These are phyloP conservation scores for Sporisorium graminicola DNA, from an alignment of 1,284 basidiomycete genomes.

Conservation along the genomic window DNA sequence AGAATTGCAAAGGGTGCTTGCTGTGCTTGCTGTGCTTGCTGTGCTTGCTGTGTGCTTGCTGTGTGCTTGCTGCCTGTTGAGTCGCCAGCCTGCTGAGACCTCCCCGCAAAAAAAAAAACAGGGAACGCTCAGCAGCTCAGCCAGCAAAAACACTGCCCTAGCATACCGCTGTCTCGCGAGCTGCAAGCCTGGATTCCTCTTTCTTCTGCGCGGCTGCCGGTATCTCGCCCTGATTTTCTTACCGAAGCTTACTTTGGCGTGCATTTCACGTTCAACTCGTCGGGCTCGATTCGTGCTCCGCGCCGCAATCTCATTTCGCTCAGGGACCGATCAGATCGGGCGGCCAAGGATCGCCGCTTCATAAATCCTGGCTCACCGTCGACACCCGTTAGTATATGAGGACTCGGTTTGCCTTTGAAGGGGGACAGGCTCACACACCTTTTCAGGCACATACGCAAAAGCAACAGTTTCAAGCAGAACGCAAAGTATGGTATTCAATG, in stretches of 20 bases:
- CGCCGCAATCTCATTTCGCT: neutral
- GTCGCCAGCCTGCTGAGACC: neutral
- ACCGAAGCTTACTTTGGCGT: constrained; percentile 31
- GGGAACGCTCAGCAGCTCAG: neutral
- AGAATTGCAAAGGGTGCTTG: neutral
- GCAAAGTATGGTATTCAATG: constrained; percentile 9
- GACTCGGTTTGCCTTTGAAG: too few species aligned
- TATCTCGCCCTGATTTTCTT: constrained; percentile 16
- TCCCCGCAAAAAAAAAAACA: constrained; percentile 24
- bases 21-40: too few species aligned
- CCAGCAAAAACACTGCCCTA: too few species aligned
- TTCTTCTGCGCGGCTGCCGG: constrained; percentile 18
- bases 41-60: too few species aligned
- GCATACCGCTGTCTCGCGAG: too few species aligned
- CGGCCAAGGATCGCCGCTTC: too few species aligned
- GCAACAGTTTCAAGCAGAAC: neutral
- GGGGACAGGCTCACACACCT: too few species aligned
- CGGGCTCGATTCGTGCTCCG: neutral
- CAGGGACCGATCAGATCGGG: neutral
- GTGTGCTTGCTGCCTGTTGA: too few species aligned
- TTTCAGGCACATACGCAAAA: neutral
- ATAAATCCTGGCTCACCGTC: too few species aligned
- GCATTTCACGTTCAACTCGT: constrained; percentile 43
- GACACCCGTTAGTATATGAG: too few species aligned
- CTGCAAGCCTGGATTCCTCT: too few species aligned